phyloP scores from a whole-genome alignment of 1,284 basidiomycete genomes.

The Apiotrichum sp. region DNA sequence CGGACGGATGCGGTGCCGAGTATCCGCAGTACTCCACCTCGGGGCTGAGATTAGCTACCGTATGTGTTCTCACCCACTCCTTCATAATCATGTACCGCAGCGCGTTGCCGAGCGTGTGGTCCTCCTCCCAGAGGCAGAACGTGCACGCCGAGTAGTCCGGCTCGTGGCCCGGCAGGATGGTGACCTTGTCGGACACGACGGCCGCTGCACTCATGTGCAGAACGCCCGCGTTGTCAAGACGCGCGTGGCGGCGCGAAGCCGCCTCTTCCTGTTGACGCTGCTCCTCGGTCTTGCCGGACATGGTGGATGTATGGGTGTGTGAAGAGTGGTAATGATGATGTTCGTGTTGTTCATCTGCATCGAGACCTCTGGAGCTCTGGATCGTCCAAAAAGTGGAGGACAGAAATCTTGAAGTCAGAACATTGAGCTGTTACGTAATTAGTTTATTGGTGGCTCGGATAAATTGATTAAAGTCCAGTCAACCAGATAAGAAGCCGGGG shows the following conservation, averaged over 20 bases:
- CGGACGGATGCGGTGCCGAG: conserved; percentile 91
- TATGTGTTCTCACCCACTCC: conserved; percentile 60
- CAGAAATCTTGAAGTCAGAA: background rate
- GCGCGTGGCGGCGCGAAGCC: conserved; percentile 18
- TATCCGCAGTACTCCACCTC: conserved; percentile 99
- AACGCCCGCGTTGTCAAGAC: conserved; percentile 38
- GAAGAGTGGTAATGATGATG: background rate
- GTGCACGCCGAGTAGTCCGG: conserved; percentile 83
- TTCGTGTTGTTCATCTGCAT: no score
- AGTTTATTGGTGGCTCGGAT: no score
- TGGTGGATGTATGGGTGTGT: background rate
- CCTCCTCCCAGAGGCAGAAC: conserved; percentile 86
- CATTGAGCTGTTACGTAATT: no score
- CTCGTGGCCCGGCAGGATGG: conserved; percentile 59
- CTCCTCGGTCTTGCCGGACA: conserved; percentile 9
- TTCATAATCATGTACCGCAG: conserved; percentile 99
- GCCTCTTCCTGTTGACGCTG: conserved; percentile 16
- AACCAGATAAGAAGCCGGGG: no score
- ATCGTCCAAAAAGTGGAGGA: no score
- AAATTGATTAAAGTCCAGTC: no score
- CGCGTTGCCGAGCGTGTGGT: conserved; percentile 91
- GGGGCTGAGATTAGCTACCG: conserved; percentile 56
- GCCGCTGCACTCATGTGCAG: conserved; percentile 34
- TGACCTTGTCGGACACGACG: conserved; percentile 39
- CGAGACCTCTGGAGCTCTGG: no score